Base-by-base conservation (phyloP, 2,329 filamentous ascomycete genomes). In the Westerdykella sp. region DNA sequence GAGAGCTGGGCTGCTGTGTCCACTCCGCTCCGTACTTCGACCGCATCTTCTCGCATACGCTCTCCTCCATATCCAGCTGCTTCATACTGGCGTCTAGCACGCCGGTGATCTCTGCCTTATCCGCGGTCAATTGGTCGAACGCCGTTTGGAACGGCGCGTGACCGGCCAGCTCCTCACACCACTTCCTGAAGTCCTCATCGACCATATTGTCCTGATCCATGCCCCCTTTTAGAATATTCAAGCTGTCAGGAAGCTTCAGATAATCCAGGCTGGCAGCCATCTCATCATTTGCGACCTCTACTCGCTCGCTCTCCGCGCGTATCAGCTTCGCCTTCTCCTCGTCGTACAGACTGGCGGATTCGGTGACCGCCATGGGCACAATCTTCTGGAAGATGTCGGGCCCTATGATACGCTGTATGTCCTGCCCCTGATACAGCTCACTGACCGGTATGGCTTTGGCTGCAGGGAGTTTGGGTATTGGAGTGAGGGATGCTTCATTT, bases 41-140 rank as follows among this genome's bases (percentile, higher is more conserved):
- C 37, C 93, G 81, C 93, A 98, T 98, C 74, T 97, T 98, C 67
- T 98, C 93, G 65, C 93, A 98, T 0, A 97, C 87, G 43, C 87
- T 94, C 69, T 97, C 94, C 66, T 98, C 93, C 81, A 93, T 89
- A 54, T 98, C 93, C 34, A 98, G 71, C 58, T 94, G 86, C 64
- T 95, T 95, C 43, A 83, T 82, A 56, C 87, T 87, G 44, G 79
- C 80, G 44, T 96, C 89, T 43, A 98, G 68, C 2, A 81, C 78
- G 2, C 75, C 74, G 21, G 87, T 66, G 11, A 96, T 85, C 1
- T 79, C 76, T 14, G 85, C 79, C 65, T 91, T 95, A 56, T 93
- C 85, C 21, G 80, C 76, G 50, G 84, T 81, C 36, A 98, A 69
- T 37, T 80, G 78, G 34, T 95, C 87, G 53, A 98, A 89, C 2